Conservation (phyloP, 1,139 yeast species). For the Hemisphaericaspora xylofermentans region DNA sequence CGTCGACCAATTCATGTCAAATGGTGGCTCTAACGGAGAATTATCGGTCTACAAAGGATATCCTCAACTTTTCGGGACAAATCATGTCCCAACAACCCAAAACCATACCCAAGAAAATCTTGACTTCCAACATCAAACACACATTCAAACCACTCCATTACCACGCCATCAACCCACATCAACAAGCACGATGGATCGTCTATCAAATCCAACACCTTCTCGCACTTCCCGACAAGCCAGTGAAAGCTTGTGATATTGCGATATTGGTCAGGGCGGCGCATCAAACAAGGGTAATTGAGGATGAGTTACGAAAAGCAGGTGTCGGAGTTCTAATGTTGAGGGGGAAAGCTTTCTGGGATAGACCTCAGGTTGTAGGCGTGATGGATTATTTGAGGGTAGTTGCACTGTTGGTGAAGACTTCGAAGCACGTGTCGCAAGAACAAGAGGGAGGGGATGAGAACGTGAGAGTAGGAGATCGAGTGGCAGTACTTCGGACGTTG, state of each 20-base stretch:
- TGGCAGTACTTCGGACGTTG: slow-evolving; percentile 21
- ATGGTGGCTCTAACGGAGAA: slow-evolving; percentile 58
- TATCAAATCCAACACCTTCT: slow-evolving; percentile 51
- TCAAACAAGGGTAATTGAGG: slow-evolving; percentile 61
- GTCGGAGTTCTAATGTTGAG: slow-evolving; percentile 69
- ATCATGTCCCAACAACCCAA: slow-evolving; percentile 62
- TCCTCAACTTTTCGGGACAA: slow-evolving; percentile 62
- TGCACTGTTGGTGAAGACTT: too few relatives aligned
- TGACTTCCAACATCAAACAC: slow-evolving; percentile 40
- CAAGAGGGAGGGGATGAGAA: slow-evolving; percentile 51
- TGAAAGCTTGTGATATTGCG: slow-evolving; percentile 60
- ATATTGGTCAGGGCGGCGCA: slow-evolving; percentile 65
- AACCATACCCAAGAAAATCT: slow-evolving; percentile 46
- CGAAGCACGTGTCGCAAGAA: too few relatives aligned
- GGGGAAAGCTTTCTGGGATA: slow-evolving; percentile 80
- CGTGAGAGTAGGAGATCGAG: slow-evolving; percentile 12
- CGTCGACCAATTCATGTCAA: slow-evolving; percentile 17
- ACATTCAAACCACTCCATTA: slow-evolving; percentile 52
- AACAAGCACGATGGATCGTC: slow-evolving; percentile 61
- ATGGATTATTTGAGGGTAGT: slow-evolving; percentile 65
- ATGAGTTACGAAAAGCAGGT: slow-evolving; percentile 49
- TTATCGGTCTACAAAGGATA: slow-evolving; percentile 74
- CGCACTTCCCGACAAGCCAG: slow-evolving; percentile 33
- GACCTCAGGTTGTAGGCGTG: slow-evolving; percentile 63
- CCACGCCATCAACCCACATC: slow-evolving; percentile 35